Conservation (phyloP, 495 filamentous ascomycete genomes). For the Staphylotrichum longicolle region DNA sequence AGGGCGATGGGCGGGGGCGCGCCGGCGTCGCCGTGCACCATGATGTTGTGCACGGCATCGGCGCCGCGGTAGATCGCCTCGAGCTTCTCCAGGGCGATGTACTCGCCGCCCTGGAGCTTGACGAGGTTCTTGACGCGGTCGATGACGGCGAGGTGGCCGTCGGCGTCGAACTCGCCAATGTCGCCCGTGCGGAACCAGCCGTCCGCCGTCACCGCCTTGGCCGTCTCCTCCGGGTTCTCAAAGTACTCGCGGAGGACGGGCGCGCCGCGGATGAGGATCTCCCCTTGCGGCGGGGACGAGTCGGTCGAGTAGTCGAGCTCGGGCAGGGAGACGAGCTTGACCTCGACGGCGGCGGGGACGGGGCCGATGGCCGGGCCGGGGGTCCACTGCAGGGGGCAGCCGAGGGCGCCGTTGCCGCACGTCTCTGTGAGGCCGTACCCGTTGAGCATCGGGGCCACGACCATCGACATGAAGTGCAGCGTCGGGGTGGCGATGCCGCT, state of each 20-base stretch:
- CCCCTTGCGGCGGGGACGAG: slow-evolving; percentile 78
- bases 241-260: slow-evolving; percentile 74
- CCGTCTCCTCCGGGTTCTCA: slow-evolving; percentile 77
- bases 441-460: slow-evolving; percentile 70
- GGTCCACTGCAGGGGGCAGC: slow-evolving; percentile 65
- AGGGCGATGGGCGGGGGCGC: slow-evolving; percentile 56
- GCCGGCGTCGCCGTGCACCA: slow-evolving; percentile 55
- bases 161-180: slow-evolving; percentile 69
- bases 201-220: slow-evolving; percentile 72
- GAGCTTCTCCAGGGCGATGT: slow-evolving; percentile 65
- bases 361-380: slow-evolving; percentile 74
- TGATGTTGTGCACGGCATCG: slow-evolving; percentile 55
- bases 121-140: slow-evolving; percentile 88
- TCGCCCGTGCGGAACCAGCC: slow-evolving; percentile 95
- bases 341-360: slow-evolving; percentile 60
- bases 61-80: slow-evolving; percentile 61
- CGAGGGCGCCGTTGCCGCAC: slow-evolving; percentile 66
- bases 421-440: slow-evolving; percentile 92
- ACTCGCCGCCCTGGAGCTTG: slow-evolving; percentile 64
- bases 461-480: slow-evolving; percentile 74
- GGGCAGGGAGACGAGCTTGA: slow-evolving; percentile 74
- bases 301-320: slow-evolving; percentile 82
- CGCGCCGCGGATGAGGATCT: slow-evolving; percentile 73
- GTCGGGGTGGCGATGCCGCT: slow-evolving; percentile 75
- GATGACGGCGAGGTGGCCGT: slow-evolving; percentile 80